These are phyloP conservation scores for Ampelomyces quisqualis DNA, from an alignment of 2,329 filamentous ascomycete genomes.

Conservation along the genomic window DNA sequence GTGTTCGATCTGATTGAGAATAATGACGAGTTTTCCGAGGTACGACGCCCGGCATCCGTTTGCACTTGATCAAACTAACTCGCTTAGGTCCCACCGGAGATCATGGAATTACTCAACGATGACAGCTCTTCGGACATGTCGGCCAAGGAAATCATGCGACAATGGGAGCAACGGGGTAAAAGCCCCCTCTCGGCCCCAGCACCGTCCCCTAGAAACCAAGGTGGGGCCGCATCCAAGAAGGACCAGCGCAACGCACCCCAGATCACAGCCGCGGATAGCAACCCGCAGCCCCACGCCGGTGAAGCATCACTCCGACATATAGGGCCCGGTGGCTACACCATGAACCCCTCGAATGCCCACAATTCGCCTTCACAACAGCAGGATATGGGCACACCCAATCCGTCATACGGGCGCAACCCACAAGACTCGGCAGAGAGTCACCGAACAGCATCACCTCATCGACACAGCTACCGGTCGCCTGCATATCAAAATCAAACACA, in stretches of 20 bases:
- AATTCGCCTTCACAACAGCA: constrained; percentile 34
- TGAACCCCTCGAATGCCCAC: constrained; percentile 21
- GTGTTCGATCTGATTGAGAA: constrained; percentile 88
- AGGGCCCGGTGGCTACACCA: constrained; percentile 25
- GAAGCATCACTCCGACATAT: constrained; percentile 83
- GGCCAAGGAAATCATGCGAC: constrained; percentile 93
- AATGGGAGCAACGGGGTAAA: constrained; percentile 81
- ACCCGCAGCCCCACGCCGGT: constrained; percentile 78
- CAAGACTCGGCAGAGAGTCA: constrained; percentile 39
- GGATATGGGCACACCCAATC: constrained; percentile 37
- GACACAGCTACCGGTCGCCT: constrained; percentile 43
- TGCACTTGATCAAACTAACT: constrained; percentile 20
- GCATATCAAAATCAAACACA: constrained; percentile 40
- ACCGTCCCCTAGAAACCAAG: constrained; percentile 38
- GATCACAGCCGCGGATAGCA: constrained; percentile 78
- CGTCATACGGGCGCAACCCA: constrained; percentile 37
- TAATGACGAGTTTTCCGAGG: constrained; percentile 96
- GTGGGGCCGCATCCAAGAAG: constrained; percentile 55
- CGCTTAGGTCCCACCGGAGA: constrained; percentile 82
- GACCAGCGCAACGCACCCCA: constrained; percentile 54
- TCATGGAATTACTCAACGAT: constrained; percentile 83
- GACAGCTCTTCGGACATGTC: constrained; percentile 83
- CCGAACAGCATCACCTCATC: constrained; percentile 41
- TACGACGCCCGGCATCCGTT: constrained; percentile 52
- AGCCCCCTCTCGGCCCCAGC: constrained; percentile 57